These are phyloP conservation scores for Mycogone perniciosa DNA, from an alignment of 2,329 filamentous ascomycete species.

Conservation along the genomic window DNA sequence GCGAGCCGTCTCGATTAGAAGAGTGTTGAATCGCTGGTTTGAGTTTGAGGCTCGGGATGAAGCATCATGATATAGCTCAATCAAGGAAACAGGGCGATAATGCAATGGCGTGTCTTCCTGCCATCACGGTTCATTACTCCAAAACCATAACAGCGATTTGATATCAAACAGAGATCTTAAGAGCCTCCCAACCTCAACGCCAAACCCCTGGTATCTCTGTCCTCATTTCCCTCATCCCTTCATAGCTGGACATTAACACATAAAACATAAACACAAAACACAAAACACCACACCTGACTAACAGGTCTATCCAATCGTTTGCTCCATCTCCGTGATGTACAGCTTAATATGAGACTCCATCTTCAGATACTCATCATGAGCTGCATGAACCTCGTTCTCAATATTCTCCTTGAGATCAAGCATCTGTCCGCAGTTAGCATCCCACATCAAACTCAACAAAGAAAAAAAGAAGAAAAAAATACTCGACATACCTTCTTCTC, in stretches of 20 bases:
- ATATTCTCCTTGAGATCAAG: constrained; percentile 95
- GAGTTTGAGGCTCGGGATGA: constrained; percentile 12
- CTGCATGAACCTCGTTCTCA: constrained; percentile 83
- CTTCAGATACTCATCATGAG: constrained; percentile 93
- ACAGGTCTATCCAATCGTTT: constrained; percentile 51
- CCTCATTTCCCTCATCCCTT: constrained; percentile 7
- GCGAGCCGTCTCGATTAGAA: constrained; percentile 50
- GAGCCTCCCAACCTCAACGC: constrained; percentile 28
- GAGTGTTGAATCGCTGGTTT: constrained; percentile 62
- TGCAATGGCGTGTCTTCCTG: not conserved
- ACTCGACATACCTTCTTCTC: constrained; percentile 77
- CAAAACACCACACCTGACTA: not conserved
- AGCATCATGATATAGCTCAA: not conserved
- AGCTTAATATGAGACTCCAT: constrained; percentile 95
- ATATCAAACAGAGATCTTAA: constrained; percentile 6
- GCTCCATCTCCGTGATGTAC: constrained; percentile 99
- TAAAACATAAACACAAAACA: constrained; percentile 11
- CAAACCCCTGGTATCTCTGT: constrained; percentile 33
- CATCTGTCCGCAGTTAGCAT: constrained; percentile 58
- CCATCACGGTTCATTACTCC: not conserved
- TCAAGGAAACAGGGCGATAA: not conserved
- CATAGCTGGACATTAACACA: constrained; percentile 5
- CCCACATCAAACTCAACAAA: not conserved
- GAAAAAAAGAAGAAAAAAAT: not conserved
- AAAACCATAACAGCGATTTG: not conserved